Percentiles rank a stretch among this genome's conserved stretches.
Conservation (phyloP, 805 yeast species). For the Schizosaccharomyces octosporus region DNA sequence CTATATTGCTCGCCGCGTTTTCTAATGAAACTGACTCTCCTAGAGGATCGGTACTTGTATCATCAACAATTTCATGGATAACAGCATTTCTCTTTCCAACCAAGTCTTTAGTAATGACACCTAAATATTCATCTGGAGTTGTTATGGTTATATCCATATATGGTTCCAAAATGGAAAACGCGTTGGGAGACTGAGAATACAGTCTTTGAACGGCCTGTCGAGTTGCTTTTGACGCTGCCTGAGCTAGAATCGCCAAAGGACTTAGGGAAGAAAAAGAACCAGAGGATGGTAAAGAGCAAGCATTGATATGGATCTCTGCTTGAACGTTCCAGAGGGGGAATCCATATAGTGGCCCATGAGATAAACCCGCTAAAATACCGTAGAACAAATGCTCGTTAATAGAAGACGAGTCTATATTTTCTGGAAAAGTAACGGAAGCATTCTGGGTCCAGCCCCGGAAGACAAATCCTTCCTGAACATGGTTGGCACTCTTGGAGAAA, state of each 20-base stretch:
- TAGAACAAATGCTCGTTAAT: background rate
- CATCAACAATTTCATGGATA: conserved; percentile 32
- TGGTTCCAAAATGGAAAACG: conserved; percentile 36
- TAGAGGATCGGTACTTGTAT: conserved; percentile 6
- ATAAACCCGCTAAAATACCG: conserved; percentile 12
- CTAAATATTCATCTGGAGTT: conserved; percentile 48
- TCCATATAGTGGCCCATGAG: conserved; percentile 19
- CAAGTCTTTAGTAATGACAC: conserved; percentile 64
- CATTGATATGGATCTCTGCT: background rate
- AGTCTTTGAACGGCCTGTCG: background rate
- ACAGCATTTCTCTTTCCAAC: conserved; percentile 54
- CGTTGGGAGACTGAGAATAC: conserved; percentile 6
- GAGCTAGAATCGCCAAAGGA: background rate
- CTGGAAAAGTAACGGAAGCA: background rate
- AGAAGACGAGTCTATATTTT: background rate
- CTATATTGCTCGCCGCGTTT: background rate
- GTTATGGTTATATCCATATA: conserved; percentile 52
- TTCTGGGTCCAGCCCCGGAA: background rate
- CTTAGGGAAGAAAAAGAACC: background rate
- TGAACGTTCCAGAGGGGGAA: conserved; percentile 26
- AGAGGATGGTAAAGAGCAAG: background rate
- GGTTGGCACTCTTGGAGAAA: background rate
- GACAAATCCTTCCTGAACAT: background rate
- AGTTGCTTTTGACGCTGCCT: background rate
- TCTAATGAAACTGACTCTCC: background rate